phyloP scores from a whole-genome alignment of 1,284 basidiomycete species.

The Rhizoctonia solani region DNA sequence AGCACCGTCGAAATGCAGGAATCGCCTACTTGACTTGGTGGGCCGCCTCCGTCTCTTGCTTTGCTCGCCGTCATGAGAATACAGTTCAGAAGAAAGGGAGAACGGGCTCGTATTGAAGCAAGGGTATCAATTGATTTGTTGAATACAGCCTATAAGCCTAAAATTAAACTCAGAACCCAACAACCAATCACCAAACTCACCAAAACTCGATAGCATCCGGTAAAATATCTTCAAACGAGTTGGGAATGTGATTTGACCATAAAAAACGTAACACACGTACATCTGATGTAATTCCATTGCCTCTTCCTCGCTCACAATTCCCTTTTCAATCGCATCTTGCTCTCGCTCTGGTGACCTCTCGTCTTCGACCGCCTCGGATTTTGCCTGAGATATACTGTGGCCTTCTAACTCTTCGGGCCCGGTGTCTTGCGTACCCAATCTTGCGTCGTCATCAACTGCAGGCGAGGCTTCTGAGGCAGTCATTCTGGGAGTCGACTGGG shows the following conservation, averaged over 20 bases:
- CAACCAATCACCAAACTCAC: constrained; percentile 2
- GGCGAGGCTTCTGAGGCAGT: neutral
- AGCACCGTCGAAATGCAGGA: neutral
- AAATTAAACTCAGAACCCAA: neutral
- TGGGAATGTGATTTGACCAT: neutral
- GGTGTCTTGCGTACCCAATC: neutral
- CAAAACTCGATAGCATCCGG: constrained; percentile 40
- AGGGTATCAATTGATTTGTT: constrained; percentile 39
- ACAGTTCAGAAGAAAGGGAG: constrained; percentile 39
- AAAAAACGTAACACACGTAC: constrained; percentile 37
- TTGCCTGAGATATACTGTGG: neutral
- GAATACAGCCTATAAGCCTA: constrained; percentile 36
- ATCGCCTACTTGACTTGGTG: constrained; percentile 20
- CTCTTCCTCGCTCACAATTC: constrained; percentile 38
- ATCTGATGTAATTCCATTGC: constrained; percentile 39
- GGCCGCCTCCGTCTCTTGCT: constrained; percentile 39
- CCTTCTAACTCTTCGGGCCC: neutral
- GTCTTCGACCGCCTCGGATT: constrained; percentile 9
- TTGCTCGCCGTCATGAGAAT: constrained; percentile 40
- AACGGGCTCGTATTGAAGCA: constrained; percentile 36
- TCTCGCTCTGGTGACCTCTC: constrained; percentile 25
- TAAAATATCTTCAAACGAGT: constrained; percentile 38
- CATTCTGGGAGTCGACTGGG: neutral
- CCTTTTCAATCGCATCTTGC: constrained; percentile 39
- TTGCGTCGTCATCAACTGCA: neutral